phyloP scores from a whole-genome alignment of 2,329 filamentous ascomycete genomes.

The Calonectria ilicicola region DNA sequence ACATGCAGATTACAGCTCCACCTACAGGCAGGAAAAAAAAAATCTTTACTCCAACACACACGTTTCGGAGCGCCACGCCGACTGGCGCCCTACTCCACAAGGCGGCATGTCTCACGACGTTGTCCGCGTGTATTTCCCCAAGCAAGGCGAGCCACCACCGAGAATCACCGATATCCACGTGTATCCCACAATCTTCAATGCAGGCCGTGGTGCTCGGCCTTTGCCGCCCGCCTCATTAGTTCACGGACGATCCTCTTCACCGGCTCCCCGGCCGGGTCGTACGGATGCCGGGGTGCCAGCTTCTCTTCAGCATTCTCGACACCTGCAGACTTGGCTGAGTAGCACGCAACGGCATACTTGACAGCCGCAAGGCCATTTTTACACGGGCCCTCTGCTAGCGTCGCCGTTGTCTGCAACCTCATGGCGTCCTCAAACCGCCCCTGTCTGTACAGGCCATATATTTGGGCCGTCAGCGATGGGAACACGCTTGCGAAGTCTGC shows the following conservation, averaged over 20 bases:
- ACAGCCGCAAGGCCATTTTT: constrained; percentile 75
- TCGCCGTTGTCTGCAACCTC: constrained; percentile 69
- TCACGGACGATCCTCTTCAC: constrained; percentile 55
- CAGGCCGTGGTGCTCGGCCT: constrained; percentile 51
- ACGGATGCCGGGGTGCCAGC: constrained; percentile 71
- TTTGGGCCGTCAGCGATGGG: constrained; percentile 65
- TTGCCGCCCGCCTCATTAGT: constrained; percentile 56
- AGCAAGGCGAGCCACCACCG: neutral
- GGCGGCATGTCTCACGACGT: neutral
- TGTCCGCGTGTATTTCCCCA: neutral
- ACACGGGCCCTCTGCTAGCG: constrained; percentile 73
- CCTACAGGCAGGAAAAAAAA: neutral
- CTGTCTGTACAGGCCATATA: constrained; percentile 71
- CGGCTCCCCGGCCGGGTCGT: constrained; percentile 60
- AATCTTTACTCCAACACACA: neutral
- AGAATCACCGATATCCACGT: neutral
- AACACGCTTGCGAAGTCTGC: constrained; percentile 74
- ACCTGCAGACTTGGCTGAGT: constrained; percentile 68
- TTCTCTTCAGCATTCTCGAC: constrained; percentile 70
- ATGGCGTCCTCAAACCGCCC: constrained; percentile 71
- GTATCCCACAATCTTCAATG: neutral
- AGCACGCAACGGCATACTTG: constrained; percentile 76
- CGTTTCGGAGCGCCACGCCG: neutral
- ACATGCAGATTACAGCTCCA: neutral
- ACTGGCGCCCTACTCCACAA: neutral